These are phyloP conservation scores for Hirsutella minnesotensis DNA, from an alignment of 2,329 filamentous ascomycete genomes.

Conservation along the genomic window DNA sequence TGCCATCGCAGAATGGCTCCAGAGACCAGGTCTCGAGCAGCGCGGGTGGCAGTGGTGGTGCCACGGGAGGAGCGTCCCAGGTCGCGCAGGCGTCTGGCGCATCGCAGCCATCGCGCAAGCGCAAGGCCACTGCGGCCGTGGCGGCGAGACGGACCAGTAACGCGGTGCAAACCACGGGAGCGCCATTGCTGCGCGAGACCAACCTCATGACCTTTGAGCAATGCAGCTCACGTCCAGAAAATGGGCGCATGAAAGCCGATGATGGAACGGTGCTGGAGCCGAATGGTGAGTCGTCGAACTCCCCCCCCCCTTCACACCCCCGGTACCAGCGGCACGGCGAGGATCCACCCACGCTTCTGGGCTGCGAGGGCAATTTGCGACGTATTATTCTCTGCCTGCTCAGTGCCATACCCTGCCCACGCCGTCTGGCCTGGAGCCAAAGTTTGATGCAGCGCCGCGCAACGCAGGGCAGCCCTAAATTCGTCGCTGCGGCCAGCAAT, in stretches of 20 bases:
- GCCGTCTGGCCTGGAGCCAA: background rate
- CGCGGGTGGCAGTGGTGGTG: constrained; percentile 1
- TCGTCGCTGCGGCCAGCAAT: background rate
- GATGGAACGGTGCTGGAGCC: constrained; percentile 74
- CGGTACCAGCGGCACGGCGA: constrained; percentile 4
- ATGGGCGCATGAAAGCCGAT: constrained; percentile 75
- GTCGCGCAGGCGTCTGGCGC: constrained; percentile 38
- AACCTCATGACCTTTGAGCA: constrained; percentile 86
- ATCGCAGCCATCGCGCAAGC: constrained; percentile 58
- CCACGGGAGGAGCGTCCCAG: constrained; percentile 16
- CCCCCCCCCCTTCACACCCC: background rate
- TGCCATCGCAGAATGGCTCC: constrained; percentile 20
- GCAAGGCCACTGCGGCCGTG: constrained; percentile 56
- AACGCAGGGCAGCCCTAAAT: background rate
- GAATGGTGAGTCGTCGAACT: constrained; percentile 57
- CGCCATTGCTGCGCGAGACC: constrained; percentile 42
- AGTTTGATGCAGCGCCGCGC: background rate
- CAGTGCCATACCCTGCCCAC: background rate
- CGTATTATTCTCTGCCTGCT: background rate
- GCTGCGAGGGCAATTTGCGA: background rate
- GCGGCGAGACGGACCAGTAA: constrained; percentile 13
- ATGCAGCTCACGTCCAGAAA: constrained; percentile 53
- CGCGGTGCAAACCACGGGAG: constrained; percentile 24
- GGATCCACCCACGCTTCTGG: constrained; percentile 2
- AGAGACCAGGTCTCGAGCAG: constrained; percentile 20